Evolutionary conservation across 345 rosid genomes (phyloP), one percentile per base, ranked within the genome.

Genomic region (Lepidium aucheri): DNA sequence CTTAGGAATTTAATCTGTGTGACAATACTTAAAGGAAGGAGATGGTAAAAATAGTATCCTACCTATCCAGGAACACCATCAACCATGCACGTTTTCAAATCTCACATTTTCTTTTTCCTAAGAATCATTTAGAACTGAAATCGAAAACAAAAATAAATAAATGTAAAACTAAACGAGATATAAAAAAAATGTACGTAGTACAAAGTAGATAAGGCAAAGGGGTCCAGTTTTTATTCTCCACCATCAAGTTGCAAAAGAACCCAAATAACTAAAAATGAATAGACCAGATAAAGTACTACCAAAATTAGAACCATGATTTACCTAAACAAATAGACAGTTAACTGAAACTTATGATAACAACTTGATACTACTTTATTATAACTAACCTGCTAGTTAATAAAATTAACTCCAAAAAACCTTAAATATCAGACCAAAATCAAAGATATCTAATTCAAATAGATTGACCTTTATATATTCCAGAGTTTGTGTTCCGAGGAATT

Each of bases 221-320:
- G 57, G 57, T 50, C 58, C 68, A 24, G 1, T 26, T 45, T 26
- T 46, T 39, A 40, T 60, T 28, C 51, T n/a, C 36, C 5, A 26
- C 7, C 32, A 28, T 1, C 73, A 59, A 68, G 66, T 50, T 69
- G 67, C 53, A 68, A 28, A 50, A 49, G 30, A 28, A 9, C 56
- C 55, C 38, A 44, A 14, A 24, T 7, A 66, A 53, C n/a, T 1
- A 7, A 33, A 53, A 35, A 49, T 26, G 7, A 28, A 28, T 5
- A 45, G 17, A 56, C 13, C 7, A 65, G 8, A 42, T 53, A 6
- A 54, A 66, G 17, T 35, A 9, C 11, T 47, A 17, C 56, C 49
- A 26, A 57, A 28, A 58, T 38, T 7, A 68, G 42, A 68, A 32
- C 65, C 20, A 17, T 13, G 58, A 28, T 58, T 28, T 39, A 47